These are phyloP conservation scores for Infundibulicybe gibba DNA, from an alignment of 768 basidiomycete genomes.

Conservation along the genomic window DNA sequence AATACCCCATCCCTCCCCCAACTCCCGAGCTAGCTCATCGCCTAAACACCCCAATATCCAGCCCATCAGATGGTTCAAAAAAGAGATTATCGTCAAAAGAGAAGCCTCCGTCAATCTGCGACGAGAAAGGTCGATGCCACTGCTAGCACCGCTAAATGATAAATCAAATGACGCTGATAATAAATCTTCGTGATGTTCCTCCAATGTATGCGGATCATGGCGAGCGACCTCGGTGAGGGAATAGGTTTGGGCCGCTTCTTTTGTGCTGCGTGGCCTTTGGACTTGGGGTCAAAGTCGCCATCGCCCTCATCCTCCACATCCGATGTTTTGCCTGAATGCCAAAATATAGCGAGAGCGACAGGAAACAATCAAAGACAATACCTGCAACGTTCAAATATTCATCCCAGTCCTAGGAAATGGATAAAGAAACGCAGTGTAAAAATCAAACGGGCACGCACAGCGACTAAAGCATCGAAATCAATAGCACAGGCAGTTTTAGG, in stretches of 20 bases:
- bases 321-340: constrained; percentile 1
- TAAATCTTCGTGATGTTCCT: constrained; percentile 67
- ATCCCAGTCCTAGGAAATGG: constrained; percentile 52
- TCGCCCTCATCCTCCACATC: constrained; percentile 33
- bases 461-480: constrained; percentile 65
- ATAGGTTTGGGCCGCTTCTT: constrained; percentile 16
- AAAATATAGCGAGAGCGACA: neutral
- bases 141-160: constrained; percentile 44
- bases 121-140: constrained; percentile 41
- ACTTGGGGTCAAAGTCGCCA: constrained; percentile 46
- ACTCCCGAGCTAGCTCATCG: constrained; percentile 71
- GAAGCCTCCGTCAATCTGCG: constrained; percentile 46
- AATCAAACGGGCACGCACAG: constrained; percentile 32
- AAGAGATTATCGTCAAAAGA: constrained; percentile 47
- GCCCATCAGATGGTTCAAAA: constrained; percentile 46
- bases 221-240: constrained; percentile 39
- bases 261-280: constrained; percentile 22
- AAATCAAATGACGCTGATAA: constrained; percentile 63
- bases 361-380: constrained; percentile 13
- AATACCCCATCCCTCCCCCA: constrained; percentile 56
- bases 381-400: constrained; percentile 51
- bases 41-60: constrained; percentile 62
- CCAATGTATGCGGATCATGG: constrained; percentile 54
- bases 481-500: constrained; percentile 43
- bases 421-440: neutral